Base-by-base conservation (phyloP, 345 rosid species). In the Erysimum cheiranthoides region DNA sequence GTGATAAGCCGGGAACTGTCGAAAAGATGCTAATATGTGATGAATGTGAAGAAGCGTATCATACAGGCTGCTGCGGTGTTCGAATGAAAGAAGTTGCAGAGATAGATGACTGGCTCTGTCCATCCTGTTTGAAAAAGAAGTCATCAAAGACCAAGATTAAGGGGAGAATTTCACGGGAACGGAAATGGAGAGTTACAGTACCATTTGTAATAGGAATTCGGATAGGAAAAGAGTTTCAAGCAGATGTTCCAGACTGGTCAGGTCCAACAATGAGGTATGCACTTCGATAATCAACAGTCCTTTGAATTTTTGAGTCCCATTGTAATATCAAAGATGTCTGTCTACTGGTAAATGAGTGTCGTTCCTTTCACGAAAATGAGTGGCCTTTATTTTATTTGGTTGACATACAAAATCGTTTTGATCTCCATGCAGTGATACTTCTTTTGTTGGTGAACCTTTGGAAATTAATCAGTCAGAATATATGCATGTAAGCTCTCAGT, bases 161-260 rank as follows among this genome's bases (percentile, higher is more conserved):
- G 80, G 63, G 60, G 46, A 75, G 67, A 79, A 76, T 7, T 49
- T 63, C 70, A 68, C 78, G 81, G 50, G 73, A 80, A 74, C 69
- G 70, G 54, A 80, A 39, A 73, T 74, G 87, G 88, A 84, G 80
- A 68, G 93, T 84, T 68, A 46, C 73, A 34, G 84, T 73, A 77
- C 89, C 93, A 17, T 84, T 84, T 80, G 79, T 30, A 63, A 79
- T 81, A 38, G 64, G 75, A 62, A 81, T 87, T 79, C 87, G 90
- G 42, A 71, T 88, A 61, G 98, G 99, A 13, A 96, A 88, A 83
- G 88, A 90, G 79, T 89, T 86, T 76, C 98, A 96, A 89, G 93
- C 94, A 4, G 87, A 93, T 50, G 88, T 96, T 75, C 91, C 96
- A 68, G 92, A 86, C 28, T 88, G 98, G 95, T 80, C 82, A 51